Percentiles rank a stretch among this genome's conserved stretches.
Conservation (phyloP, 768 basidiomycete species). For the Termitomyces sp. region DNA sequence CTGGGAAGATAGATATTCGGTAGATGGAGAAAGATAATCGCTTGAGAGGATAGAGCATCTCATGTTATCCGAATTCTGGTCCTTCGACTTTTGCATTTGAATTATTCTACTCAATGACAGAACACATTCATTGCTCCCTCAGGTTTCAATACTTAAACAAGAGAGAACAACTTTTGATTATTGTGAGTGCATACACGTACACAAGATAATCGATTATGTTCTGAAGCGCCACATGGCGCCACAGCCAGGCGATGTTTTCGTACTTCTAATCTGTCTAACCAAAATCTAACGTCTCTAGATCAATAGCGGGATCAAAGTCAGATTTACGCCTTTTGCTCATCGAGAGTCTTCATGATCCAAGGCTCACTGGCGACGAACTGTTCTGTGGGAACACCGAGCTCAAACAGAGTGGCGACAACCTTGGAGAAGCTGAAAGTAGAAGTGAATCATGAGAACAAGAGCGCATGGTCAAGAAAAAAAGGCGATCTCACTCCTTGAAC, state of each 20-base stretch:
- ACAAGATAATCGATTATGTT: not conserved
- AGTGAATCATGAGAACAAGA: slow-evolving; percentile 3
- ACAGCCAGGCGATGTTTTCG: not conserved
- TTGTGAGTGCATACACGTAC: not conserved
- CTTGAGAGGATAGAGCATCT: too few relatives aligned
- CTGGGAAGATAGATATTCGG: too few relatives aligned
- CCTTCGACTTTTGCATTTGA: too few relatives aligned
- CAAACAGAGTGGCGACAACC: slow-evolving; percentile 76
- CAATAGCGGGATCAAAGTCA: not conserved
- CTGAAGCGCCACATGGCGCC: not conserved
- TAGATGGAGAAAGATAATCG: too few relatives aligned
- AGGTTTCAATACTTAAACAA: not conserved
- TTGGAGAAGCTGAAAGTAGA: slow-evolving; percentile 66
- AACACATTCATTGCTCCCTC: not conserved
- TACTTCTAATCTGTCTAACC: slow-evolving; percentile 5
- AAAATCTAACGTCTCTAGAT: slow-evolving; percentile 6
- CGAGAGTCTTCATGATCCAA: slow-evolving; percentile 66
- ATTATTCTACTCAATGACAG: not conserved
- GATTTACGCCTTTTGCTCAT: slow-evolving; percentile 35
- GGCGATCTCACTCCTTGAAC: slow-evolving; percentile 82
- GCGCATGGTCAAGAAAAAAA: not conserved
- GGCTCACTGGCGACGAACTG: slow-evolving; percentile 75
- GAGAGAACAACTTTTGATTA: not conserved
- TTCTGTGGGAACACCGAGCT: slow-evolving; percentile 85
- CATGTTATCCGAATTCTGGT: too few relatives aligned